Evolutionary conservation across 108 stramenopile genomes (phyloP).

Genomic region (Nitzschia putrida): DNA sequence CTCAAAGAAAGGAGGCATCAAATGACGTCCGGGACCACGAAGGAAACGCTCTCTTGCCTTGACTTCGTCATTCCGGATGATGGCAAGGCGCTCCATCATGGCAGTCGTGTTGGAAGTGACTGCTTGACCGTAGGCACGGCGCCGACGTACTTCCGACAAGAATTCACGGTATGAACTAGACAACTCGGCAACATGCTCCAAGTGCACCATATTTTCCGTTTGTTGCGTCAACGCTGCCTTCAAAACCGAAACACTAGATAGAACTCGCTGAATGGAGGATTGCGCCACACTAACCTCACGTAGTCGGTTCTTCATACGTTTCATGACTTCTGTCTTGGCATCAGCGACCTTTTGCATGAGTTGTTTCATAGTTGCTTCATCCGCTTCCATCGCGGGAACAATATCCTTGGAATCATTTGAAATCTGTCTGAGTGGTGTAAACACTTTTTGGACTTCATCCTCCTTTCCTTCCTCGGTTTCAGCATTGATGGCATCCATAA

Average conservation of each 20-base stretch:
- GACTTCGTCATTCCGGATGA: conserved; percentile 81
- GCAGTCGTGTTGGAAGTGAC: conserved; percentile 61
- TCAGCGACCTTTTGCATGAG: conserved; percentile 71
- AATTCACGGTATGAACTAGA: conserved; percentile 68
- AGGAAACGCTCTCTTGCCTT: conserved; percentile 79
- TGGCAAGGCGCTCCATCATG: conserved; percentile 70
- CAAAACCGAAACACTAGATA: conserved; percentile 66
- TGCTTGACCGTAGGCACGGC: conserved; percentile 76
- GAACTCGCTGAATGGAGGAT: conserved; percentile 71
- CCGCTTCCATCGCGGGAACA: conserved; percentile 66
- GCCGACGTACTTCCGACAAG: conserved; percentile 62
- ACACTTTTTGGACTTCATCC: conserved; percentile 63
- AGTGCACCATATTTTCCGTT: conserved; percentile 70
- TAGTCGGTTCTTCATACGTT: conserved; percentile 75
- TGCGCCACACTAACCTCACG: conserved; percentile 79
- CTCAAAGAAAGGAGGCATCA: conserved; percentile 88
- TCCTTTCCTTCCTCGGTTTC: conserved; percentile 45
- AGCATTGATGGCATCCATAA: conserved; percentile 54
- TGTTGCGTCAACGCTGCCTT: conserved; percentile 70
- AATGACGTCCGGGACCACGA: conserved; percentile 70
- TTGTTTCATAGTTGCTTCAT: conserved; percentile 57
- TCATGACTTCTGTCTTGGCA: conserved; percentile 74
- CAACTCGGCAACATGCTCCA: conserved; percentile 78
- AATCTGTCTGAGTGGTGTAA: conserved; percentile 67
- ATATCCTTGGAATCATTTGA: conserved; percentile 63